phyloP scores from a whole-genome alignment of 257 asterid species.

The Linaria vulgaris region DNA sequence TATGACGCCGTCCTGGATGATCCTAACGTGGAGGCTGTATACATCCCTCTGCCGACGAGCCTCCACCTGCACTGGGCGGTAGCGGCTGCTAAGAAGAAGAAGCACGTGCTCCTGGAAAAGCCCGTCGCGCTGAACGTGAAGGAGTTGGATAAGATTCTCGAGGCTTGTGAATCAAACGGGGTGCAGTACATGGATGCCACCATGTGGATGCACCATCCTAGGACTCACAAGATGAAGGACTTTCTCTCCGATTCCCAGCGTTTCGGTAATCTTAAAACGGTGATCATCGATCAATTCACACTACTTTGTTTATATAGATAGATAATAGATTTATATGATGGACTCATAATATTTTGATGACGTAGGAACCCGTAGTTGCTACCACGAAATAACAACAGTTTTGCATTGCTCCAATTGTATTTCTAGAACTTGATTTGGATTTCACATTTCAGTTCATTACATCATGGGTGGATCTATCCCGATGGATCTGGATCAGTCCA shows the following conservation, averaged over 20 bases:
- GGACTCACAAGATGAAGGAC: slow-evolving; percentile 66
- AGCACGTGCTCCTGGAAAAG: slow-evolving; percentile 69
- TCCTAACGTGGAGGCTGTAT: slow-evolving; percentile 69
- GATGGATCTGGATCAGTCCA: no score
- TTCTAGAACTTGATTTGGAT: no score
- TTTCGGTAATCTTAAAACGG: no score
- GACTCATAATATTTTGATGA: no score
- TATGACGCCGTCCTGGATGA: slow-evolving; percentile 64
- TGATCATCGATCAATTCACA: no score
- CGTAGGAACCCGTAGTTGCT: no score
- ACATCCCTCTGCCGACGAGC: slow-evolving; percentile 69
- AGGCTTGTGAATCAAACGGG: slow-evolving; percentile 67
- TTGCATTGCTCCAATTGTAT: no score
- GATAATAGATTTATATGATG: no score
- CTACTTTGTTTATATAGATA: no score
- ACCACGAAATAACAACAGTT: no score
- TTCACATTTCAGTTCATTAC: no score
- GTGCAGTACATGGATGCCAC: slow-evolving; percentile 84
- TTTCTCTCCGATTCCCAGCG: slow-evolving; percentile 38
- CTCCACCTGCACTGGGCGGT: slow-evolving; percentile 73
- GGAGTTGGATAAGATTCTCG: slow-evolving; percentile 61
- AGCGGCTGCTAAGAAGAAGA: slow-evolving; percentile 67
- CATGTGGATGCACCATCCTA: slow-evolving; percentile 89
- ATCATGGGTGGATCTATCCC: no score
- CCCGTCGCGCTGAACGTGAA: slow-evolving; percentile 60